Evolutionary conservation across 495 filamentous ascomycete species (phyloP).

Genomic region (Hypomontagnella submonticulosa): DNA sequence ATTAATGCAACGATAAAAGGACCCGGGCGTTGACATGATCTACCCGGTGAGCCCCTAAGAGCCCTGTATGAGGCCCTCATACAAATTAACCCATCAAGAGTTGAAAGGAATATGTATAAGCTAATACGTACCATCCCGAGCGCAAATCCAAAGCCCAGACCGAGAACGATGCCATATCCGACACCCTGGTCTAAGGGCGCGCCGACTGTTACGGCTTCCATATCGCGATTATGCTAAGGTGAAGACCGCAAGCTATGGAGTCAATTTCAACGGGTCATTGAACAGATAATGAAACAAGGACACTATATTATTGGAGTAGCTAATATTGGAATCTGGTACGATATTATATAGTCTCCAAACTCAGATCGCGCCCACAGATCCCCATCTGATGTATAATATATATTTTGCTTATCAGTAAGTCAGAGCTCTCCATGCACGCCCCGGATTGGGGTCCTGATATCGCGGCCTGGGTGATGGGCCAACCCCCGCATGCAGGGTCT

Average conservation of each 20-base stretch:
- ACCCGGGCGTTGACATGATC: not conserved
- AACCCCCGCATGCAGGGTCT: slow-evolving; percentile 43
- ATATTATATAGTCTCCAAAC: slow-evolving; percentile 26
- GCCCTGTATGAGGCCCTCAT: slow-evolving; percentile 58
- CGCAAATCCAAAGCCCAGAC: slow-evolving; percentile 79
- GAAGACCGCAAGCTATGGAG: slow-evolving; percentile 6
- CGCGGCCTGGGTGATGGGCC: slow-evolving; percentile 12
- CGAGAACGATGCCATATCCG: slow-evolving; percentile 87
- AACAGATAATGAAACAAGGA: slow-evolving; percentile 7
- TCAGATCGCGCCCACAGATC: not conserved
- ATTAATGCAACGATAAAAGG: not conserved
- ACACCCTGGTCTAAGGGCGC: slow-evolving; percentile 74
- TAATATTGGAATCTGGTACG: slow-evolving; percentile 3
- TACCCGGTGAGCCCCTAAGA: not conserved
- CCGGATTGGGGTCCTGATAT: slow-evolving; percentile 37
- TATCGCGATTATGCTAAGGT: slow-evolving; percentile 11
- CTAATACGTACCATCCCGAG: slow-evolving; percentile 73
- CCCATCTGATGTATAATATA: slow-evolving; percentile 22
- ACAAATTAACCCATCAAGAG: not conserved
- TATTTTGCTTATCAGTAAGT: slow-evolving; percentile 38
- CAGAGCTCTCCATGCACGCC: slow-evolving; percentile 29
- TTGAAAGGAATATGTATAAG: not conserved
- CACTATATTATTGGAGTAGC: not conserved
- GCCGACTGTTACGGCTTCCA: slow-evolving; percentile 35
- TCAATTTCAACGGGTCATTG: not conserved